Conservation (phyloP, 2,329 filamentous ascomycete species). For the Fusarium mangiferae region DNA sequence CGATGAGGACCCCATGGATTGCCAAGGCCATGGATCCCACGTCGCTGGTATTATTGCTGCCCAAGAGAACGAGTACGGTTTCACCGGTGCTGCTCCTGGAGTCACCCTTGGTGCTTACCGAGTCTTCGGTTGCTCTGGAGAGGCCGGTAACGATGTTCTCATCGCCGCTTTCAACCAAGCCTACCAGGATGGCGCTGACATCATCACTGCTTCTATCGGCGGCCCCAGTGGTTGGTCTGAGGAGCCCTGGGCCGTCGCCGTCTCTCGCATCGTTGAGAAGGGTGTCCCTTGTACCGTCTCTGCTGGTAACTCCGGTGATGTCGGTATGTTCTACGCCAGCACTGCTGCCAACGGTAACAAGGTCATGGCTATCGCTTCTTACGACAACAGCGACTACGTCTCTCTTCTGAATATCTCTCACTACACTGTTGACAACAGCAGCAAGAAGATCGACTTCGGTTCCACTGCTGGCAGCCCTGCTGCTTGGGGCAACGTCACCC, state of each 20-base stretch:
- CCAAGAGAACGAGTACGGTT: conserved; percentile 62
- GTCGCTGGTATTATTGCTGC: conserved; percentile 72
- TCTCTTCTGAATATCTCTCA: conserved; percentile 54
- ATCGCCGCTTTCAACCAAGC: conserved; percentile 69
- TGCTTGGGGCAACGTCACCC: conserved; percentile 56
- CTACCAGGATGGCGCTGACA: conserved; percentile 66
- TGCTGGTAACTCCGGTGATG: conserved; percentile 60
- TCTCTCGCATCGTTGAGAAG: conserved; percentile 62
- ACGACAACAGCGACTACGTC: conserved; percentile 59
- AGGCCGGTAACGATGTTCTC: conserved; percentile 63
- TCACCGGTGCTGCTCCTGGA: conserved; percentile 66
- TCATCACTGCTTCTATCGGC: conserved; percentile 66
- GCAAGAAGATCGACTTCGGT: conserved; percentile 48
- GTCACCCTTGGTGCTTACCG: conserved; percentile 67
- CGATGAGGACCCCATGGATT: conserved; percentile 64
- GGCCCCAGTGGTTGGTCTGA: conserved; percentile 62
- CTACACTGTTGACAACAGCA: conserved; percentile 53
- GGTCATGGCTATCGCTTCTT: conserved; percentile 61
- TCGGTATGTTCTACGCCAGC: conserved; percentile 61
- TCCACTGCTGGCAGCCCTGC: conserved; percentile 55
- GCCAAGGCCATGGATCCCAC: conserved; percentile 69
- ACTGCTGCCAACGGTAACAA: conserved; percentile 60
- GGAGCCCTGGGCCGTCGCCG: conserved; percentile 60
- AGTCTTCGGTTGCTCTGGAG: conserved; percentile 65
- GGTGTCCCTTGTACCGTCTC: conserved; percentile 65